phyloP scores from a whole-genome alignment of 441 rosid species.

The Gossypium schwendimanii region DNA sequence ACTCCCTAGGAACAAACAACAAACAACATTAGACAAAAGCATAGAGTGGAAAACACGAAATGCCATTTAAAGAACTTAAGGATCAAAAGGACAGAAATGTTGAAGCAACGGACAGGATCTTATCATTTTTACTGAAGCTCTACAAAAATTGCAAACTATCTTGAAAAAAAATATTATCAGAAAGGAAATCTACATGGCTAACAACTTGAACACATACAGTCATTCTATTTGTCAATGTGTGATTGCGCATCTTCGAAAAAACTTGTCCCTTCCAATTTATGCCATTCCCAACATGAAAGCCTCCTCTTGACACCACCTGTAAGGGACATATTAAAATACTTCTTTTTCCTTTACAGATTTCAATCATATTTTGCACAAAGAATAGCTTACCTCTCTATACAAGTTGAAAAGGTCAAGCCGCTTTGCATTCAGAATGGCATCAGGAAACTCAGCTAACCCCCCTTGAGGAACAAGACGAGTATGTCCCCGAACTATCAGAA shows the following conservation, averaged over 20 bases:
- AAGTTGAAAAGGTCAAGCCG: slow-evolving; percentile 92
- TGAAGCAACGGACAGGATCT: no score
- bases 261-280: slow-evolving; percentile 99
- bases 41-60: background rate
- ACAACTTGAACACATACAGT: slow-evolving; percentile 48
- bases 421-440: slow-evolving; percentile 87
- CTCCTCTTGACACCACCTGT: slow-evolving; percentile 98
- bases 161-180: background rate
- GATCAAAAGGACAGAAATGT: background rate
- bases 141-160: background rate
- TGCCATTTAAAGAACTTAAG: background rate
- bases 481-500: slow-evolving; percentile 83
- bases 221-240: slow-evolving; percentile 93
- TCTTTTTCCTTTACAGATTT: slow-evolving; percentile 8
- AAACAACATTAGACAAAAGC: background rate
- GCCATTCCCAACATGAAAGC: slow-evolving; percentile 96
- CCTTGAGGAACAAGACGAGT: slow-evolving; percentile 93
- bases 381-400: slow-evolving; percentile 77
- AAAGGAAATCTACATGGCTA: slow-evolving; percentile 3
- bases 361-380: slow-evolving; percentile 8
- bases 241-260: slow-evolving; percentile 98
- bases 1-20: slow-evolving; percentile 53
- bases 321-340: slow-evolving; percentile 14
- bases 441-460: slow-evolving; percentile 89
- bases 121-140: background rate